Evolutionary conservation across 2,329 filamentous ascomycete species (phyloP).

Genomic region (Verticillium zaregamsianum): DNA sequence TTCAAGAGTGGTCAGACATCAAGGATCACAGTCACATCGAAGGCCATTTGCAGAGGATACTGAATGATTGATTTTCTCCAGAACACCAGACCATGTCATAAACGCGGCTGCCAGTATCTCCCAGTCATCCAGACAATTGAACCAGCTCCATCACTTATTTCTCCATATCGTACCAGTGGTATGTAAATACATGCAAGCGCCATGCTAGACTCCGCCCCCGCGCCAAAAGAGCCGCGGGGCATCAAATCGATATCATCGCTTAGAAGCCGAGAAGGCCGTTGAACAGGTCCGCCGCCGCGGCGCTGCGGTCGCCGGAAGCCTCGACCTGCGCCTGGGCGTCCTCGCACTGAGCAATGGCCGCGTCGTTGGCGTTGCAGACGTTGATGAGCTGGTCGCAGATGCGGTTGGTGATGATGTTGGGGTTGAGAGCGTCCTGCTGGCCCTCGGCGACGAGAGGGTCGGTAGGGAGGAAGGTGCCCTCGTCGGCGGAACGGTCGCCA

Average conservation of each 20-base stretch:
- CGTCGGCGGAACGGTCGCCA: conserved; percentile 40
- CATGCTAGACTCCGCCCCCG: not conserved
- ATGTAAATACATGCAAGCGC: not conserved
- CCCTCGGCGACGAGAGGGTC: conserved; percentile 51
- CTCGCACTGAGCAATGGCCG: conserved; percentile 43
- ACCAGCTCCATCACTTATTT: not conserved
- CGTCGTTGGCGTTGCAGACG: conserved; percentile 53
- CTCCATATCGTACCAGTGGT: not conserved
- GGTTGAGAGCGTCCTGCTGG: conserved; percentile 56
- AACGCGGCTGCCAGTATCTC: not conserved
- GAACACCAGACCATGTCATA: not conserved
- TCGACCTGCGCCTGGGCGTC: conserved; percentile 45
- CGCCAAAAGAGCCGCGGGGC: not conserved
- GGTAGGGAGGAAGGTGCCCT: conserved; percentile 56
- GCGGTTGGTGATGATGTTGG: conserved; percentile 60
- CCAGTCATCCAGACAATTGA: not conserved
- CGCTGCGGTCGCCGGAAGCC: conserved; percentile 43
- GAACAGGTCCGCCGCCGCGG: conserved; percentile 43
- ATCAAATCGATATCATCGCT: conserved; percentile 1
- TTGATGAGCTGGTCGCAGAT: conserved; percentile 59
- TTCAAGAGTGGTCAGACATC: not conserved
- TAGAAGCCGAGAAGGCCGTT: conserved; percentile 36
- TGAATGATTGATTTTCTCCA: not conserved
- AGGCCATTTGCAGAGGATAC: not conserved
- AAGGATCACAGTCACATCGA: not conserved